Base-by-base conservation (phyloP, 106 monocot genomes). In the Amphibolis antarctica region DNA sequence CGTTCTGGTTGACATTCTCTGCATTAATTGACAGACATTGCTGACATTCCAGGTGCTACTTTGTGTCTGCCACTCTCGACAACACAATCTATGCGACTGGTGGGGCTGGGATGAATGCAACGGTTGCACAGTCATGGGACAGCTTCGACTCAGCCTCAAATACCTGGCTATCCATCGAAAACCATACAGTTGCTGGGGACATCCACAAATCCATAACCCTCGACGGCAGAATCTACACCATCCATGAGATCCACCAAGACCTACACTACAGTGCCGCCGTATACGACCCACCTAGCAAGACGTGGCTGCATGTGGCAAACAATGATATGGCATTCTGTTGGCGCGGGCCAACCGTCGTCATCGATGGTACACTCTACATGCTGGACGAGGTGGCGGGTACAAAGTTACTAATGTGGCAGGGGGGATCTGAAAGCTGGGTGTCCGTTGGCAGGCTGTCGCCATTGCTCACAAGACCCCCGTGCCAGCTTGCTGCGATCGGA, bases 21-120 rank as follows among this genome's bases (percentile, higher is more conserved):
- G 6, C 22, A 22, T 54, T 25, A 20, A 12, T 7, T 14, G 36
- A 2, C 7, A 36, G 36, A 20, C 28, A 5, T 19, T 59, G 14
- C 46, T 46, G 67, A 21, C 18, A 30, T 71, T 64, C 19, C 77
- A 91, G 90, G 86, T 83, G 78, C 63, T 79, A 71, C 62, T 81
- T 83, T 54, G 43, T 81, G 10, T 91, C 83, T 0, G 70, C 83
- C 64, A 59, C 74, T 71, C 22, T 83, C 46, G 54, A 69, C 29
- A 2, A 60, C 13, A 79, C 71, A 25, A 69, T 91, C 15, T 86
- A 79, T 18, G 69, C 78, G 13, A 71, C 78, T 5, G 59, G 76
- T 60, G 86, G 72, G 13, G 22, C 59, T 14, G 76, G 62, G 18
- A 4, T 57, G 46, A 64, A 57, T 25, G 60, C 65, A 15, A 23